Percentiles rank a stretch among this genome's conserved stretches.
phyloP scores from a whole-genome alignment of 176 grass and related monocot species.

The Lolium rigidum region DNA sequence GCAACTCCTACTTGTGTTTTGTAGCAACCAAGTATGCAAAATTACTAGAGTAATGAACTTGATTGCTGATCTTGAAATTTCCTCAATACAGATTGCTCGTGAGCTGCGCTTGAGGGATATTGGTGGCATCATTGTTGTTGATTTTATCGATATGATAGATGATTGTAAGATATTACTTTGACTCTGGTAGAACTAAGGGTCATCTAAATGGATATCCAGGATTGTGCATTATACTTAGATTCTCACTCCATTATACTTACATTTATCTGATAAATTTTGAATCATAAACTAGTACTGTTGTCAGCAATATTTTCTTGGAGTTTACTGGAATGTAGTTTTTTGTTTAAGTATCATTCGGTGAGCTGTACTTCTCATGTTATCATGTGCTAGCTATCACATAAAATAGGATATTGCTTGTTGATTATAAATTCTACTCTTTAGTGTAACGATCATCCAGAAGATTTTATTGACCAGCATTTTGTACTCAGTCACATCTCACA shows the following conservation, averaged over 20 bases:
- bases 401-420: background rate
- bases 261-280: slow-evolving; percentile 13
- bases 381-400: background rate
- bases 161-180: slow-evolving; percentile 70
- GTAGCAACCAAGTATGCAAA: background rate
- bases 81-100: slow-evolving; percentile 78
- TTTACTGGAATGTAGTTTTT: slow-evolving; percentile 31
- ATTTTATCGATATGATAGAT: slow-evolving; percentile 95
- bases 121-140: slow-evolving; percentile 95
- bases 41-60: slow-evolving; percentile 27
- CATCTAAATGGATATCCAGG: slow-evolving; percentile 35
- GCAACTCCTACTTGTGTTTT: slow-evolving; percentile 19
- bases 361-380: background rate
- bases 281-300: background rate
- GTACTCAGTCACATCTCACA: background rate
- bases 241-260: slow-evolving; percentile 14
- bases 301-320: background rate
- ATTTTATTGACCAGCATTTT: slow-evolving; percentile 13
- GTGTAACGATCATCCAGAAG: slow-evolving; percentile 3
- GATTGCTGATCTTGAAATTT: slow-evolving; percentile 44
- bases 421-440: background rate
- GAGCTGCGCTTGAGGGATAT: slow-evolving; percentile 94
- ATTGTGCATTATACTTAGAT: slow-evolving; percentile 2
- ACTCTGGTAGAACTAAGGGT: slow-evolving; percentile 24
- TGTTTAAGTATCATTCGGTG: background rate